Evolutionary conservation across 495 filamentous ascomycete species (phyloP).

Genomic region (Astrocystis sublimbata): DNA sequence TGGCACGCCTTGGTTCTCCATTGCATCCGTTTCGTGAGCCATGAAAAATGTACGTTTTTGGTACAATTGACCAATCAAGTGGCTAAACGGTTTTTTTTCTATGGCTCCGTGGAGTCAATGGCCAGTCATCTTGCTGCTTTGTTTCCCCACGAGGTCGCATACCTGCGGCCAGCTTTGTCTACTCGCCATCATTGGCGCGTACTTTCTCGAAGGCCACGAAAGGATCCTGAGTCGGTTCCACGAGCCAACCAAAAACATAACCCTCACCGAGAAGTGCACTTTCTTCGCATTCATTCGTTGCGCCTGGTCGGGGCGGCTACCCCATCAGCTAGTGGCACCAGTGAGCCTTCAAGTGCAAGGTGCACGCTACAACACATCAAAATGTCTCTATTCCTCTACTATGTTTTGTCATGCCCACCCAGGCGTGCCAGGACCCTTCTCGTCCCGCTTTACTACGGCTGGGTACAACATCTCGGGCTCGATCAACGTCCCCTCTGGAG

Average conservation of each 20-base stretch:
- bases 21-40: conserved; percentile 13
- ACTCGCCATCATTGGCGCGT: conserved; percentile 15
- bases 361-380: conserved; percentile 15
- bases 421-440: not conserved
- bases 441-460: not conserved
- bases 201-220: conserved; percentile 5
- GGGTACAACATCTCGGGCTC: conserved; percentile 17
- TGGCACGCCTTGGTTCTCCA: not conserved
- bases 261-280: conserved; percentile 17
- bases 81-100: conserved; percentile 17
- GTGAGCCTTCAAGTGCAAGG: conserved; percentile 4
- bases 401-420: not conserved
- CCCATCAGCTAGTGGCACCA: conserved; percentile 1
- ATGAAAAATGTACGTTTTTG: conserved; percentile 12
- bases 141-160: conserved; percentile 19
- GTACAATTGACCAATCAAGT: conserved; percentile 17
- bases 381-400: not conserved
- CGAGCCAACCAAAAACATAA: conserved; percentile 14
- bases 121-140: conserved; percentile 1
- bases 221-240: conserved; percentile 8
- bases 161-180: conserved; percentile 20
- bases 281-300: conserved; percentile 16
- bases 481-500: conserved; percentile 18
- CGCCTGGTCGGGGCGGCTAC: not conserved
- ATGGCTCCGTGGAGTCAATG: conserved; percentile 9